Conservation (phyloP, 1,139 yeast genomes). For the Sugiyamaella japonica region DNA sequence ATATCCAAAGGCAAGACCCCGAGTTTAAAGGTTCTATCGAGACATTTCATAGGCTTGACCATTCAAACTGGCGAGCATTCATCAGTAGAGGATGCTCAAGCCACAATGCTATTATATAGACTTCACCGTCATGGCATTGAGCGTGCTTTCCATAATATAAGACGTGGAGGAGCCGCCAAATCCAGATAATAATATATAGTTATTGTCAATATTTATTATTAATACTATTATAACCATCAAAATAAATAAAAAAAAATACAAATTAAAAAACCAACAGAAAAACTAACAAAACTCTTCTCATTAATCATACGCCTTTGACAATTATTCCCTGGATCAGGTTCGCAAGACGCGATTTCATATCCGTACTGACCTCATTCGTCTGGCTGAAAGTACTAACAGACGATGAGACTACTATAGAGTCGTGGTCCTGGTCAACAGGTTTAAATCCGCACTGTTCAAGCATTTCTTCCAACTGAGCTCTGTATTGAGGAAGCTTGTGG, state of each 20-base stretch:
- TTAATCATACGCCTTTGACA: conserved; percentile 4
- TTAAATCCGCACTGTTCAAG: conserved; percentile 26
- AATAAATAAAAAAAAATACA: conserved; percentile 13
- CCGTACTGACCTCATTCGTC: conserved; percentile 10
- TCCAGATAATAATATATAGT: conserved; percentile 36
- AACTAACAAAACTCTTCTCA: background rate
- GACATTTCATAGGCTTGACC: conserved; percentile 55
- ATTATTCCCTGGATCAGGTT: conserved; percentile 9
- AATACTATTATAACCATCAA: conserved; percentile 1
- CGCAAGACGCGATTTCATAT: conserved; percentile 12
- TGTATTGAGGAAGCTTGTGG: conserved; percentile 22
- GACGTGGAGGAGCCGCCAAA: conserved; percentile 4
- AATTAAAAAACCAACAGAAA: background rate
- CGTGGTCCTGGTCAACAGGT: conserved; percentile 7
- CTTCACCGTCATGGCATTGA: conserved; percentile 44
- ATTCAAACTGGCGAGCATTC: conserved; percentile 81
- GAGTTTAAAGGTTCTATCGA: conserved; percentile 63
- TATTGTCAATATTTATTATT: conserved; percentile 46
- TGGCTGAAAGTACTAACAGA: conserved; percentile 17
- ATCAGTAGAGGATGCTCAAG: conserved; percentile 87
- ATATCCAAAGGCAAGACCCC: conserved; percentile 70
- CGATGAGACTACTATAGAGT: conserved; percentile 3
- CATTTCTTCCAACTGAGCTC: conserved; percentile 23
- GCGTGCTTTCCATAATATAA: conserved; percentile 26
- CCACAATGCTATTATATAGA: conserved; percentile 77